phyloP scores from a whole-genome alignment of 495 filamentous ascomycete genomes.

The Penicillium alfredii region DNA sequence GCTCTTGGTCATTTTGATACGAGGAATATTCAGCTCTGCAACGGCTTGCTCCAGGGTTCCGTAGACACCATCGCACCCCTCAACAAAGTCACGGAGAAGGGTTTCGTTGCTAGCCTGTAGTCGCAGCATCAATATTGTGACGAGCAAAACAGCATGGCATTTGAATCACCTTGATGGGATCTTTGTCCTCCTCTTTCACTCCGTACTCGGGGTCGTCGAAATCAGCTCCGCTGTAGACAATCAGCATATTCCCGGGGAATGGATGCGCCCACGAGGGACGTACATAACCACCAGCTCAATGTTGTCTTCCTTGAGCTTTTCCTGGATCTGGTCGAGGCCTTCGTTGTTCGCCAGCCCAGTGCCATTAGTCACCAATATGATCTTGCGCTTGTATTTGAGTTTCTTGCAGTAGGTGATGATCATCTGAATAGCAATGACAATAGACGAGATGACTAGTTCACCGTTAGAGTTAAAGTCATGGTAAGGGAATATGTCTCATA shows the following conservation, averaged over 20 bases:
- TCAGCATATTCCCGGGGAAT: conserved; percentile 19
- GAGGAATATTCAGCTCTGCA: conserved; percentile 65
- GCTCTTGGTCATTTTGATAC: conserved; percentile 65
- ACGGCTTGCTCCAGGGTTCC: conserved; percentile 84
- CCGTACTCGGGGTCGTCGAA: conserved; percentile 92
- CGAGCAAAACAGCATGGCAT: neutral
- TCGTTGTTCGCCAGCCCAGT: conserved; percentile 59
- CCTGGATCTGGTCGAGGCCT: conserved; percentile 57
- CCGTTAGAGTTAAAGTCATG: conserved; percentile 12
- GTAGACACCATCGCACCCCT: conserved; percentile 61
- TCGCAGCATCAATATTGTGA: neutral
- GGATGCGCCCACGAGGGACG: conserved; percentile 34
- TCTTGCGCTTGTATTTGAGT: conserved; percentile 79
- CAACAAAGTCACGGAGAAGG: conserved; percentile 54
- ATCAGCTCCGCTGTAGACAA: conserved; percentile 69
- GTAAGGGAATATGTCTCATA: conserved; percentile 19
- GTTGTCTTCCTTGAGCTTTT: conserved; percentile 62
- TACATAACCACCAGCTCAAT: conserved; percentile 79
- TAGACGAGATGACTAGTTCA: conserved; percentile 63
- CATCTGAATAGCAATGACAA: conserved; percentile 81
- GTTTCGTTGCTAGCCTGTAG: conserved; percentile 59
- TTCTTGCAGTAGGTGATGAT: conserved; percentile 76
- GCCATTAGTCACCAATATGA: conserved; percentile 81
- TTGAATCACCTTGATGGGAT: conserved; percentile 50
- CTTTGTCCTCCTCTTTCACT: conserved; percentile 89